A percentile compares a stretch with the other conserved stretches of the same genome.
Evolutionary conservation across 2,329 filamentous ascomycete genomes (phyloP).

Genomic region (Fusarium floridanum): DNA sequence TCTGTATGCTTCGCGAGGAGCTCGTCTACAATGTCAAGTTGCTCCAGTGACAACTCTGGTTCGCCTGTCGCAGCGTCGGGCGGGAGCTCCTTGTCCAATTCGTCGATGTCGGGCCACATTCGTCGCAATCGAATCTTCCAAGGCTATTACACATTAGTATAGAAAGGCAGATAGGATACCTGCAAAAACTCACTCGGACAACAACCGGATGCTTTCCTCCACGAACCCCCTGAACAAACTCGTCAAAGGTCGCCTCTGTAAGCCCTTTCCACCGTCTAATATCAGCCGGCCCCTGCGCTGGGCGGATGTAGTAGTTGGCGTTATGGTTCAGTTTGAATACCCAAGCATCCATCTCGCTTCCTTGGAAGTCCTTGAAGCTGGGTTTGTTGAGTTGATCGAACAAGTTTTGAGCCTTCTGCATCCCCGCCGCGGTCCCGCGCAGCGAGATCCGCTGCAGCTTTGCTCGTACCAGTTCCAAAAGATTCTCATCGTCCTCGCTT

Average conservation of each 20-base stretch:
- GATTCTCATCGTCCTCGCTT: slow-evolving; percentile 8
- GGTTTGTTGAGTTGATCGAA: slow-evolving; percentile 13
- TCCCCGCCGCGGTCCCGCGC: slow-evolving; percentile 11
- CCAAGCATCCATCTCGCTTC: slow-evolving; percentile 30
- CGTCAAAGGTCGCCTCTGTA: slow-evolving; percentile 15
- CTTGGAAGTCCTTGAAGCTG: background rate
- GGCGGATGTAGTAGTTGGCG: slow-evolving; percentile 17
- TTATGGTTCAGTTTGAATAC: slow-evolving; percentile 26
- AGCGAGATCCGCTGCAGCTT: slow-evolving; percentile 13
- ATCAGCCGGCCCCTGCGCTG: slow-evolving; percentile 31
- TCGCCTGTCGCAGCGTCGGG: background rate
- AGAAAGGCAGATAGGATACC: background rate
- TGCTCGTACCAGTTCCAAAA: slow-evolving; percentile 13
- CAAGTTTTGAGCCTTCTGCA: slow-evolving; percentile 7
- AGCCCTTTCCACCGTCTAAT: slow-evolving; percentile 29
- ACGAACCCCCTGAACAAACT: slow-evolving; percentile 16
- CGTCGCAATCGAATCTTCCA: slow-evolving; percentile 43
- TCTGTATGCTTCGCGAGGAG: slow-evolving; percentile 29
- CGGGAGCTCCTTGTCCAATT: slow-evolving; percentile 21
- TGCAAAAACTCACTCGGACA: slow-evolving; percentile 38
- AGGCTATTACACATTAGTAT: slow-evolving; percentile 23
- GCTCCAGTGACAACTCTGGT: slow-evolving; percentile 26
- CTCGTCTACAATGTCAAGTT: slow-evolving; percentile 37
- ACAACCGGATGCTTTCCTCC: slow-evolving; percentile 30
- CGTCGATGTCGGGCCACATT: slow-evolving; percentile 33